Evolutionary conservation across 352 stramenopile genomes (phyloP), one percentile per base, ranked within the genome.

Genomic region (Blastocystis sp.): DNA sequence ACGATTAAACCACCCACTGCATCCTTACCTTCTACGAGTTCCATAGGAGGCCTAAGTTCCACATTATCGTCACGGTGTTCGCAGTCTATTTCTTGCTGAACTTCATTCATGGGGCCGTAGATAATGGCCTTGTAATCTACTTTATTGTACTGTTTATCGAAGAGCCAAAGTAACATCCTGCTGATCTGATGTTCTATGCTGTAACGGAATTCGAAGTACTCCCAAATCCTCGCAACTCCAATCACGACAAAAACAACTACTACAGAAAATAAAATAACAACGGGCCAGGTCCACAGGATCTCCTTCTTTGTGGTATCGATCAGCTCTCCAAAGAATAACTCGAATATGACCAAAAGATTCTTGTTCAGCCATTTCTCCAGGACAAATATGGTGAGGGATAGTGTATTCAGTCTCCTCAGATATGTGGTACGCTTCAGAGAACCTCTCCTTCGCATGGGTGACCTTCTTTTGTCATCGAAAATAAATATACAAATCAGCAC

Each of bases 101-200:
- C 16, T 24, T 76, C 78, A 56, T 65, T 13, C 13, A 89, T 5
- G 4, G 78, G 78, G 8, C 66, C 78, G 76, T 89, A 89, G 26
- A 89, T 89, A 30, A 53, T 79, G 26, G 73, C 53, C 50, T 89
- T 89, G 30, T 65, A 89, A 69, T 89, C 55, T 9, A 76, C 4
- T 30, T 89, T 89, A 43, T 34, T 45, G 41, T 76, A 89, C n/a
- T 43, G 30, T 8, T 30, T 89, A 39, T 45, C 66, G 20, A 65
- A 78, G 6, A 89, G 30, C 78, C 78, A 89, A 13, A 76, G 53
- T 43, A 89, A 62, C 6, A 89, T 76, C 4, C 37, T n/a, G 3
- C 8, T 24, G 4, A 89, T 6, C 50, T 89, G 78, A 24, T 89
- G 43, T 47, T 89, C 78, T 1, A 89, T 63, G 3, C 56, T 76